A percentile compares a stretch with the other conserved stretches of the same genome.
Conservation (phyloP, 176 grass and related monocot genomes). For the Musa beccarii region DNA sequence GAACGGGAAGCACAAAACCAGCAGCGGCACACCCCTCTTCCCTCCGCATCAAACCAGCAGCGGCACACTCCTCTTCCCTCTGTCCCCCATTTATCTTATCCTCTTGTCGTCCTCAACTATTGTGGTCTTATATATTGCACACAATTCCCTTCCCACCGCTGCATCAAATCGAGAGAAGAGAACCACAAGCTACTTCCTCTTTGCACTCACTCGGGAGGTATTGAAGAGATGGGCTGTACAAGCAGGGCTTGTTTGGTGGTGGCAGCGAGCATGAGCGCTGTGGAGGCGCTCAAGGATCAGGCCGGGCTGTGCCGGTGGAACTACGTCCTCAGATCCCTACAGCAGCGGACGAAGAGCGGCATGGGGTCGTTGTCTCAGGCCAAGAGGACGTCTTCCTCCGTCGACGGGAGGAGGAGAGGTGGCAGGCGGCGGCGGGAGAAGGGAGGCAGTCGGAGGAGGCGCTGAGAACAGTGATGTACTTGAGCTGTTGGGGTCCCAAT, state of each 20-base stretch:
- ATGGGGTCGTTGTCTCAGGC: neutral
- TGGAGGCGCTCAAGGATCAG: conserved; percentile 41
- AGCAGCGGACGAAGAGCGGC: conserved; percentile 5
- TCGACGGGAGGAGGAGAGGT: too few species aligned
- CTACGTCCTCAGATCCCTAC: conserved; percentile 27
- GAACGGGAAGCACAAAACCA: too few species aligned
- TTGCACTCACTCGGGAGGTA: neutral
- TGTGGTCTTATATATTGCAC: too few species aligned
- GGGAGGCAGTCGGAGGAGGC: neutral
- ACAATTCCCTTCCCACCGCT: too few species aligned
- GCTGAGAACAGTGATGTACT: too few species aligned
- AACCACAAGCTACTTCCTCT: neutral
- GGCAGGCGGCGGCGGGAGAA: neutral
- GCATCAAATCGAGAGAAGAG: too few species aligned
- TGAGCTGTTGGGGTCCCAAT: too few species aligned
- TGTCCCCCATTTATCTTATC: too few species aligned
- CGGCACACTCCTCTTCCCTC: neutral
- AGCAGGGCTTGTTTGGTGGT: conserved; percentile 40
- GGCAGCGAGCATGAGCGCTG: conserved; percentile 44
- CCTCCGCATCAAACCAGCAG: neutral
- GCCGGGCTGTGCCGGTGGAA: neutral
- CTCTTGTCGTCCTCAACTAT: too few species aligned
- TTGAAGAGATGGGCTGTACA: conserved; percentile 20
- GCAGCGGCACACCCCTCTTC: neutral
- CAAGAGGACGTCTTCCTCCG: too few species aligned